A percentile compares a stretch with the other conserved stretches of the same genome.
Evolutionary conservation across 305 asterid species (phyloP).

Genomic region (Fraxinus latifolia): DNA sequence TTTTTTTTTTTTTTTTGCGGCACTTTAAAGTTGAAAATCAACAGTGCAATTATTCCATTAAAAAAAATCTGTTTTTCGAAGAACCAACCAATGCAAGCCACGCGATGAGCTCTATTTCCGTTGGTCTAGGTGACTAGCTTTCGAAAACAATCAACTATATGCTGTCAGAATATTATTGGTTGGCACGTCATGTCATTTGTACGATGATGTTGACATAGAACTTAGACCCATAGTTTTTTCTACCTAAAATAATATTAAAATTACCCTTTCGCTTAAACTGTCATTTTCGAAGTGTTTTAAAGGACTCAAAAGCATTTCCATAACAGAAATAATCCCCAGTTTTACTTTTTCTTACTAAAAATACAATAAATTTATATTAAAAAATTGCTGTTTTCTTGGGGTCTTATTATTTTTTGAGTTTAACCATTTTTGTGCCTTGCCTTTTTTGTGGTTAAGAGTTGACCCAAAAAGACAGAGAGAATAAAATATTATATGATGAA

Average conservation of each 20-base stretch:
- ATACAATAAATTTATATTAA: constrained; percentile 15
- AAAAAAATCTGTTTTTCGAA: neutral
- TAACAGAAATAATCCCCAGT: neutral
- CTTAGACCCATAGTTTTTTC: neutral
- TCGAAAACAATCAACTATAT: neutral
- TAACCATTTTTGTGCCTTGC: constrained; percentile 29
- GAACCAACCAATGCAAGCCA: constrained; percentile 26
- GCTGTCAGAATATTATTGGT: constrained; percentile 28
- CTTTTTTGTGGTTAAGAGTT: constrained; percentile 34
- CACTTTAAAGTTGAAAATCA: neutral
- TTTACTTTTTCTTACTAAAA: constrained; percentile 23
- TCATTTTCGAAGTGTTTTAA: neutral
- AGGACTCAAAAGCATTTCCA: neutral
- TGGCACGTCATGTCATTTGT: constrained; percentile 27
- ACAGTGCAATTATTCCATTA: neutral
- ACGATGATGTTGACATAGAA: constrained; percentile 36
- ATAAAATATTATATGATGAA: constrained; percentile 20
- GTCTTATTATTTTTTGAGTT: neutral
- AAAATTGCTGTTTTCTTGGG: neutral
- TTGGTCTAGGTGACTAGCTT: constrained; percentile 22
- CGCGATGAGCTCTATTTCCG: constrained; percentile 25
- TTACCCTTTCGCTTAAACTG: constrained; percentile 5
- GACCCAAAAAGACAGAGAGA: constrained; percentile 16
- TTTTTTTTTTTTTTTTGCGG: too few species aligned
- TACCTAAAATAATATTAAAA: constrained; percentile 16